Percentiles rank a stretch among this genome's conserved stretches.
phyloP scores from a whole-genome alignment of 768 basidiomycete genomes.

The Leccinum subgranulosum region DNA sequence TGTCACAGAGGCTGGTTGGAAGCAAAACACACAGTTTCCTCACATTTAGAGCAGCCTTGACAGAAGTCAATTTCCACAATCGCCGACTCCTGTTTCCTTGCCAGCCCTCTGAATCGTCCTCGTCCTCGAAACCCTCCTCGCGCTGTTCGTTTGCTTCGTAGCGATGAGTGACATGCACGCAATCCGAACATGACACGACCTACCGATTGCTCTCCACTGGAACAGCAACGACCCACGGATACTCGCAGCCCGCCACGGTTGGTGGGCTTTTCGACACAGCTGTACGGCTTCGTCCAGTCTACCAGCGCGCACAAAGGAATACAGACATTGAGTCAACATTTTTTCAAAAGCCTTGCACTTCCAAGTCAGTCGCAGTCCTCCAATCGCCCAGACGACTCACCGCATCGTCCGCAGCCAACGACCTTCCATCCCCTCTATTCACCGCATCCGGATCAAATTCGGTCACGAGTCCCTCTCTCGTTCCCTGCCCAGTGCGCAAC shows the following conservation, averaged over 20 bases:
- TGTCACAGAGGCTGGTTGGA: conserved; percentile 7
- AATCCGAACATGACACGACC: conserved; percentile 18
- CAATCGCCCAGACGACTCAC: conserved; percentile 42
- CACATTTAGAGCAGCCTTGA: conserved; percentile 75
- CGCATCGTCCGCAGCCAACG: conserved; percentile 73
- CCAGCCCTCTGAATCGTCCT: conserved; percentile 47
- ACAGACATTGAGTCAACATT: conserved; percentile 70
- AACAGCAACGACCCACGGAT: conserved; percentile 82
- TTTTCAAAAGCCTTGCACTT: conserved; percentile 73
- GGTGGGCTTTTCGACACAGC: conserved; percentile 75
- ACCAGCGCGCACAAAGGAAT: conserved; percentile 82
- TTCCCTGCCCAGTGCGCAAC: conserved; percentile 45
- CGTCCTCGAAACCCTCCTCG: conserved; percentile 45
- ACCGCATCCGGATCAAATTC: conserved; percentile 83
- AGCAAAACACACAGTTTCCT: neutral
- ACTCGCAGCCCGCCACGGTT: conserved; percentile 90
- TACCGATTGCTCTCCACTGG: conserved; percentile 70
- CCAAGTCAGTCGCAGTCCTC: neutral
- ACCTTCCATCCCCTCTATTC: conserved; percentile 53
- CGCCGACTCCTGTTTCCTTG: conserved; percentile 73
- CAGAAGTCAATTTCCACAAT: conserved; percentile 88
- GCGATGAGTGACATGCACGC: conserved; percentile 33
- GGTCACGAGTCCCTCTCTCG: conserved; percentile 50
- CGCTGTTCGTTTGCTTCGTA: conserved; percentile 45
- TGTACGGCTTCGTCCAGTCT: conserved; percentile 80